Base-by-base conservation (phyloP, 2,329 filamentous ascomycete genomes). In the Setomelanomma holmii region DNA sequence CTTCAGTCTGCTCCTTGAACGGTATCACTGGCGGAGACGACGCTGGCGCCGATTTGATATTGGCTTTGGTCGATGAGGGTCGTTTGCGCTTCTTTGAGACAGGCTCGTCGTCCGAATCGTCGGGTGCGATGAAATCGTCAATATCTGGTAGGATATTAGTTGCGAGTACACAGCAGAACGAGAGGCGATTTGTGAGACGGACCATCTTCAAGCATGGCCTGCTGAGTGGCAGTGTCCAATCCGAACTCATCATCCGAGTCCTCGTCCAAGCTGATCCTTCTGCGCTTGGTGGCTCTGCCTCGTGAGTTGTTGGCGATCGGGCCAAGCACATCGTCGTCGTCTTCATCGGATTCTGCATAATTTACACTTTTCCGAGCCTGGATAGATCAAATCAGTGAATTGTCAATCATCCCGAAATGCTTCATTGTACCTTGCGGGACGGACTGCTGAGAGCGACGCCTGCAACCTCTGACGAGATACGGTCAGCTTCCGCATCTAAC, bases 101-200 rank as follows among this genome's bases (percentile, higher is more conserved):
- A 71, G 64, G 79, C 68, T 85, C 83, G 16, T 86, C 89, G 41
- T 96, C 92, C 0, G 91, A 93, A 36, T 96, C 91, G 65, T 97
- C 93, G 0, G 89, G 86, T 4, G 89, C 92, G 20, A 98, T 81
- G 66, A 98, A 98, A 71, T 96, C 90, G 55, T 88, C 91, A 78
- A 96, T 86, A 47, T 95, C 90, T 48, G n/a, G 8, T 4, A 11
- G 5, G 5, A n/a, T 3, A 19, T 46, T 24, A 46, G 43, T 21
- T 30, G n/a, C 14, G 6, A n/a, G 8, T 19, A 10, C n/a, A 21
- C 16, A 3, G 34, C 34, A 8, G 10, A 30, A 36, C 12, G 34
- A 36, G 6, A 2, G 7, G 7, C 14, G 34, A 36, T 16, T 7
- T 17, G 12, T 19, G 7, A 3, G 17, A 40, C 61, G 14, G 58